phyloP scores from a whole-genome alignment of 208 protist genomes.

The Acanthamoeba lenticulata region DNA sequence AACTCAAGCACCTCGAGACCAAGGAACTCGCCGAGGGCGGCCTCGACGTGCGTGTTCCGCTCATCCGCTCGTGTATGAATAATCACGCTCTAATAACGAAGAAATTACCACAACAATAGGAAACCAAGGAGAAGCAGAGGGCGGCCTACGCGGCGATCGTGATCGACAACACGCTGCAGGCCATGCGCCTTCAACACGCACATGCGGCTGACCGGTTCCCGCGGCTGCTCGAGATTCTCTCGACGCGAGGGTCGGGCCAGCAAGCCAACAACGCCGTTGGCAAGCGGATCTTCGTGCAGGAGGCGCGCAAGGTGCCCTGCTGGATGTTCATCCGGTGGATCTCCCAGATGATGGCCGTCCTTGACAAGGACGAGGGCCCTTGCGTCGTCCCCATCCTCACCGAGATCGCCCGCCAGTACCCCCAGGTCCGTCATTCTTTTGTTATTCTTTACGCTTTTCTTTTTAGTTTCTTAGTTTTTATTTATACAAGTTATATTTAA shows the following conservation, averaged over 20 bases:
- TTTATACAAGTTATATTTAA: too few relatives aligned
- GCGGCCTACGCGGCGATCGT: slow-evolving; percentile 60
- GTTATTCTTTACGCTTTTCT: too few relatives aligned
- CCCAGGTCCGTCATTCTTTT: background rate
- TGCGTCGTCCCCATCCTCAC: slow-evolving; percentile 78
- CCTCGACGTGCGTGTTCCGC: background rate
- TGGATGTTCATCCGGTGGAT: slow-evolving; percentile 87
- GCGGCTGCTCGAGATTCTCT: slow-evolving; percentile 82
- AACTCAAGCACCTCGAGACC: slow-evolving; percentile 72
- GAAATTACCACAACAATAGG: background rate
- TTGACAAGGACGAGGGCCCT: slow-evolving; percentile 75
- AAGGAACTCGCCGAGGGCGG: background rate
- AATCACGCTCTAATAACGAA: background rate
- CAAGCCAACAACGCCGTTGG: too few relatives aligned
- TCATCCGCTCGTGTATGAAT: too few relatives aligned
- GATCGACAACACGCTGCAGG: slow-evolving; percentile 71
- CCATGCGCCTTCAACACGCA: slow-evolving; percentile 73
- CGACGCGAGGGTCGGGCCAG: slow-evolving; percentile 2
- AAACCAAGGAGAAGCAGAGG: slow-evolving; percentile 52
- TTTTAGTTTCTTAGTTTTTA: too few relatives aligned
- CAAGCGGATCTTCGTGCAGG: slow-evolving; percentile 64
- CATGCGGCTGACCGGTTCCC: slow-evolving; percentile 81
- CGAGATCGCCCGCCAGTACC: slow-evolving; percentile 76
- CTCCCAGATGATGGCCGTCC: slow-evolving; percentile 85
- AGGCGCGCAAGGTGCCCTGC: slow-evolving; percentile 69